These are phyloP conservation scores for Hyparrhenia diplandra DNA, from an alignment of 176 grass and related monocot genomes.

Conservation along the genomic window DNA sequence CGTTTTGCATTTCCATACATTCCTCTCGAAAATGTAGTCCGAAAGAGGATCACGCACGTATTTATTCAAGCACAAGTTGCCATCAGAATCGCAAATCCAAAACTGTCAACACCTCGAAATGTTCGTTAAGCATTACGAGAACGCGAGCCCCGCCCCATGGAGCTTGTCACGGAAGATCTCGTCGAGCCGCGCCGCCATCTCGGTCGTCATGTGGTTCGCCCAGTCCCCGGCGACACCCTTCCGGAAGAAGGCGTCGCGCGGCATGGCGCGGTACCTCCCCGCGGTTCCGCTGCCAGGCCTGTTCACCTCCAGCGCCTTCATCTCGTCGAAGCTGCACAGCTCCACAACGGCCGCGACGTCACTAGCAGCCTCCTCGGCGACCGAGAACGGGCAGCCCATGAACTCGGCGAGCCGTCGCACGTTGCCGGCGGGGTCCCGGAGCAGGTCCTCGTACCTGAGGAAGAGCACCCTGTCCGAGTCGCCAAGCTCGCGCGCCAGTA, in stretches of 20 bases:
- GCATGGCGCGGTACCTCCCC: not conserved
- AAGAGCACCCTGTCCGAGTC: slow-evolving; percentile 29
- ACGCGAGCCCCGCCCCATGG: not conserved
- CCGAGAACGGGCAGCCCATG: slow-evolving; percentile 37
- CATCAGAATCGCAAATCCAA: not conserved
- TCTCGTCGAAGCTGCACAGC: slow-evolving; percentile 45
- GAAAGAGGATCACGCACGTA: not conserved
- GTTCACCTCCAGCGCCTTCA: slow-evolving; percentile 51
- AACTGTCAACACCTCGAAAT: not conserved
- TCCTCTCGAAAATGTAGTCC: too few relatives aligned
- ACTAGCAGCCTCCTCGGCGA: slow-evolving; percentile 26
- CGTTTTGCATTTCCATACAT: too few relatives aligned
- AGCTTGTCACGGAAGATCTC: slow-evolving; percentile 20
- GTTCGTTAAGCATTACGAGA: not conserved
- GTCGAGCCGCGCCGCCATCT: slow-evolving; percentile 38
- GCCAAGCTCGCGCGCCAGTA: slow-evolving; percentile 38
- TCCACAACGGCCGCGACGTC: slow-evolving; percentile 23
- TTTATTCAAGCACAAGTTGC: not conserved
- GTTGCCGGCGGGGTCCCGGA: not conserved
- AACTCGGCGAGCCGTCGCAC: slow-evolving; percentile 38
- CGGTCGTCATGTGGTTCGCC: slow-evolving; percentile 39
- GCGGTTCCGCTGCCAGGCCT: not conserved
- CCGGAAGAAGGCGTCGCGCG: slow-evolving; percentile 21
- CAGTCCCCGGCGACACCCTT: slow-evolving; percentile 51
- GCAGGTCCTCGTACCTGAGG: slow-evolving; percentile 55